A percentile compares a stretch with the other conserved stretches of the same genome.
phyloP scores from a whole-genome alignment of 176 grass and related monocot species.

The Thinopyrum elongatum region DNA sequence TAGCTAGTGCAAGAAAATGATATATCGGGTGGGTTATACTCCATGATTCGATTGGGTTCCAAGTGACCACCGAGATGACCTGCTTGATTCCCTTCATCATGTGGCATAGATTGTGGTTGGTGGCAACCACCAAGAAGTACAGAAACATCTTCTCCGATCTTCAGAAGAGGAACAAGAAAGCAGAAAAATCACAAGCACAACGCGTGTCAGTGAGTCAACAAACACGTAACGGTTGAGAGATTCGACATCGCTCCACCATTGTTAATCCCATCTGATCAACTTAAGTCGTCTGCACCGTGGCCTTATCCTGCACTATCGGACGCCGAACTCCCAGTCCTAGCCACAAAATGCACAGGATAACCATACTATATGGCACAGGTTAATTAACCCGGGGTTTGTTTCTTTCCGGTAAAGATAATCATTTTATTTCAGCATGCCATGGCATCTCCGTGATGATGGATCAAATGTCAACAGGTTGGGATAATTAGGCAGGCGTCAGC shows the following conservation, averaged over 20 bases:
- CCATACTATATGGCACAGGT: no score
- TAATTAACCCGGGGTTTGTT: no score
- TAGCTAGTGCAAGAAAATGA: background rate
- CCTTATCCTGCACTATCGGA: background rate
- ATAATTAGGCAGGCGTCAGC: background rate
- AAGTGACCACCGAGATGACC: background rate
- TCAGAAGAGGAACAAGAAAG: background rate
- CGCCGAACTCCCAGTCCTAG: background rate
- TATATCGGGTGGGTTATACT: background rate
- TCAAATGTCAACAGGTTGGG: background rate
- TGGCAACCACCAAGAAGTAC: background rate
- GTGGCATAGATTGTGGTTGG: slow-evolving; percentile 33
- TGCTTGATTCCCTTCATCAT: slow-evolving; percentile 24
- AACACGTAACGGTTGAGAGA: background rate
- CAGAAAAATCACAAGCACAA: background rate
- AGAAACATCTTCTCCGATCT: background rate
- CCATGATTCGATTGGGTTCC: background rate
- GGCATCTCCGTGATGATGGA: background rate
- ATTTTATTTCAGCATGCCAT: background rate
- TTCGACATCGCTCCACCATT: background rate
- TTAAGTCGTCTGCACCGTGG: background rate
- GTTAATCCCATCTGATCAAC: background rate
- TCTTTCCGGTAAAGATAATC: background rate
- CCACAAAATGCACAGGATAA: background rate
- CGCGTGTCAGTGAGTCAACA: background rate